Evolutionary conservation across 441 rosid genomes (phyloP).

Genomic region (Bruguiera hainesii): DNA sequence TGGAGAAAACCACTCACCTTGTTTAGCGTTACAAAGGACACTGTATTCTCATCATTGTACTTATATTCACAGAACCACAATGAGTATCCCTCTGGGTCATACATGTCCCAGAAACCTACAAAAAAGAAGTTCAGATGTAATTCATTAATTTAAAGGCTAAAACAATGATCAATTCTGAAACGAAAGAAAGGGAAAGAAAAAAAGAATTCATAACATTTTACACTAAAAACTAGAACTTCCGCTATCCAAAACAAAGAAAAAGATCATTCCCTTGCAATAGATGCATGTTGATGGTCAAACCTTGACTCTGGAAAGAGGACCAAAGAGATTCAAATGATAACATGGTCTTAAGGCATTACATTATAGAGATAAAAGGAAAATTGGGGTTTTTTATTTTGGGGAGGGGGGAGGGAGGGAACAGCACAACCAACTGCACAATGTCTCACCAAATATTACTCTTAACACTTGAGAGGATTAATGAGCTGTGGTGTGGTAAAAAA

Average conservation of each 20-base stretch:
- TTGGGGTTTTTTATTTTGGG: no score
- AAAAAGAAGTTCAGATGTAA: neutral
- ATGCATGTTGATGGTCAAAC: no score
- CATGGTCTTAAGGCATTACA: no score
- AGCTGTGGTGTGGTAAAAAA: neutral
- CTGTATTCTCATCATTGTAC: constrained; percentile 87
- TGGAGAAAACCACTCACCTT: constrained; percentile 93
- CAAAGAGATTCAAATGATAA: no score
- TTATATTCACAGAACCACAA: constrained; percentile 96
- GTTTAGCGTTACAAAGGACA: constrained; percentile 81
- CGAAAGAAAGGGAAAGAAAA: neutral
- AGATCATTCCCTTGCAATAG: no score
- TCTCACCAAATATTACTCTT: neutral
- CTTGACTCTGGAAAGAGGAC: no score
- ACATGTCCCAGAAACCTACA: constrained; percentile 99
- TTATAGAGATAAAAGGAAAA: no score
- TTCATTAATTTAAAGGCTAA: neutral
- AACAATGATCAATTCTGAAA: neutral
- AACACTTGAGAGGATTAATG: neutral
- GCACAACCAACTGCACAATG: no score
- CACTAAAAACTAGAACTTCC: no score
- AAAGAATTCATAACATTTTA: neutral
- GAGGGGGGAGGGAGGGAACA: no score
- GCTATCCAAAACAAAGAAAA: no score
- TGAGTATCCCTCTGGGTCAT: constrained; percentile 93